Base-by-base conservation (phyloP, 306 rosid species). In the Malus fusca region DNA sequence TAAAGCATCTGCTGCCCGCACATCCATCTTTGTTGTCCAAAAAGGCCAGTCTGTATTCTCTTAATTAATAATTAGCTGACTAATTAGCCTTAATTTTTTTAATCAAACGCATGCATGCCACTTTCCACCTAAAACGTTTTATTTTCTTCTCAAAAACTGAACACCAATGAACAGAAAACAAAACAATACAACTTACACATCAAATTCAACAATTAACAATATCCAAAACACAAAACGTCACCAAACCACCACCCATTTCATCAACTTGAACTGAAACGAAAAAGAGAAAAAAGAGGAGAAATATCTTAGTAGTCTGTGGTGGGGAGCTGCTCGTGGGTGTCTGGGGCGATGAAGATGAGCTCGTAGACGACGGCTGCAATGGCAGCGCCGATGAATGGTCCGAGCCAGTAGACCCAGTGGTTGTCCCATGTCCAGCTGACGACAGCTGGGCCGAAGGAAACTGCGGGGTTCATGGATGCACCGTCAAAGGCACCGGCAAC, bases 391-490 rank as follows among this genome's bases (percentile, higher is more conserved):
- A 88, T 12, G 62, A 89, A 77, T 42, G 96, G 95, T 30, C 97
- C 97, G 1, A 69, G 70, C 97, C 95, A 91, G 77, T 91, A 86
- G 75, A 91, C 95, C 97, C 97, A 91, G 62, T 91, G 97, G 82
- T 81, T 80, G 18, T 52, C 72, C 95, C 97, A 91, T 0, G 90
- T 74, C 90, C 97, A 85, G 76, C 93, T 87, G 69, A 89, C 93
- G 17, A 91, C 95, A n/a, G 95, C 95, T 0, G 97, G 95, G 12
- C 97, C 95, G 63, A 91, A 91, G 30, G 97, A 89, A 7, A 89
- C 97, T 17, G 97, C 91, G 7, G 95, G 95, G 91, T 91, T 89
- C 97, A 89, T 89, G 67, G 97, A 91, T 17, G 90, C 97, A 37
- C 97, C 97, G 11, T 88, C 92, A 43, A 91, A 91, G 53, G 97